These are phyloP conservation scores for Nakazawaea anatomiae DNA, from an alignment of 805 yeast species.

Conservation along the genomic window DNA sequence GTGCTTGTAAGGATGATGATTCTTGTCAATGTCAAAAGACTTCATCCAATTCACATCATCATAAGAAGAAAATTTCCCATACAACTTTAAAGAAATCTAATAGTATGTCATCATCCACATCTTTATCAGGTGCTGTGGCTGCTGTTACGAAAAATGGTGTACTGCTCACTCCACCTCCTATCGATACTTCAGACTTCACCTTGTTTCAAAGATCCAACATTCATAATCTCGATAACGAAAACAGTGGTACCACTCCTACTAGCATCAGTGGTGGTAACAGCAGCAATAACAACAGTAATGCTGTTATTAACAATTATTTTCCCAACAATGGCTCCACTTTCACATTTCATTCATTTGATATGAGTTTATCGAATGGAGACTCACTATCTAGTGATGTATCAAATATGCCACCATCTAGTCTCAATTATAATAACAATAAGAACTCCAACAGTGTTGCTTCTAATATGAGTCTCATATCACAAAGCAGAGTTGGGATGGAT, in stretches of 20 bases:
- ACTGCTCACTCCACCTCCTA: neutral
- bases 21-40: constrained; percentile 24
- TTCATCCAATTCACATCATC: neutral
- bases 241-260: neutral
- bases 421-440: no score
- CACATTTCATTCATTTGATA: constrained; percentile 3
- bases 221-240: neutral
- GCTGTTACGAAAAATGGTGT: neutral
- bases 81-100: constrained; percentile 8
- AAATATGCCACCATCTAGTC: neutral
- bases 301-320: neutral
- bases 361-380: neutral
- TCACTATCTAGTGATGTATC: constrained; percentile 4
- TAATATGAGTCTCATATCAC: neutral
- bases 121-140: neutral
- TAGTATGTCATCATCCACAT: neutral
- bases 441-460: constrained; percentile 1
- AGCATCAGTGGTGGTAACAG: neutral
- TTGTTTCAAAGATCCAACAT: constrained; percentile 4
- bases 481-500: constrained; percentile 8
- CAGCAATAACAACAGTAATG: neutral
- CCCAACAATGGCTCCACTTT: neutral
- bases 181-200: constrained; percentile 1
- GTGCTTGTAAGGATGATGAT: constrained; percentile 26
- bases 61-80: constrained; percentile 14